phyloP scores from a whole-genome alignment of 805 yeast species.

The Candida caryicola region DNA sequence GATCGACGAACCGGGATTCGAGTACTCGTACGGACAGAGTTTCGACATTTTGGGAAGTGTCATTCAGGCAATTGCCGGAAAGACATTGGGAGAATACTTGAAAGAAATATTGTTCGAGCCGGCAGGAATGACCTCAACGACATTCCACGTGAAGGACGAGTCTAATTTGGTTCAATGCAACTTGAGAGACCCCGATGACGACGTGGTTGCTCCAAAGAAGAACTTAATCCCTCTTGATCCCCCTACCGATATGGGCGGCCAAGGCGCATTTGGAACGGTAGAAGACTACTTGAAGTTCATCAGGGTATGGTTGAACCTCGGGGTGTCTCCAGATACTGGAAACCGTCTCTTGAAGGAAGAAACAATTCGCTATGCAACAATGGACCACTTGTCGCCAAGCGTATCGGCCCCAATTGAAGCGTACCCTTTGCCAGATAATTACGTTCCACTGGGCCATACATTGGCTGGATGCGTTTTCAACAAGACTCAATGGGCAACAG shows the following conservation, averaged over 20 bases:
- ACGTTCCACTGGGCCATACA: constrained; percentile 22
- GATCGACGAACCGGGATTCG: constrained; percentile 36
- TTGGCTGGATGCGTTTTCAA: constrained; percentile 34
- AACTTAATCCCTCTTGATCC: constrained; percentile 11
- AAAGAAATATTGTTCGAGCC: constrained; percentile 31
- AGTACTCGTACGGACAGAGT: constrained; percentile 37
- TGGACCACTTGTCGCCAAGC: constrained; percentile 31
- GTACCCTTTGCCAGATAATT: not conserved
- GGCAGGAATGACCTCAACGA: constrained; percentile 29
- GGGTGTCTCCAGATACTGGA: constrained; percentile 39
- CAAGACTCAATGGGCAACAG: constrained; percentile 21
- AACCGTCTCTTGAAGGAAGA: constrained; percentile 18
- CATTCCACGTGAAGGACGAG: constrained; percentile 5
- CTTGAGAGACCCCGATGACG: not conserved
- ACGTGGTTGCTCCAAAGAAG: not conserved
- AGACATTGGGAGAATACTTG: constrained; percentile 30
- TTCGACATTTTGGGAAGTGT: constrained; percentile 40
- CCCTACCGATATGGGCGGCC: constrained; percentile 42
- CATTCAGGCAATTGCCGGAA: constrained; percentile 32
- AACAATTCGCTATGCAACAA: constrained; percentile 30
- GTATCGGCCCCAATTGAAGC: constrained; percentile 7
- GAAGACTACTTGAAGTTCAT: constrained; percentile 38
- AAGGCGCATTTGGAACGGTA: constrained; percentile 37
- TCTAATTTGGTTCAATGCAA: constrained; percentile 1
- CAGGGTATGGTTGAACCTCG: constrained; percentile 40